phyloP scores from a whole-genome alignment of 2,329 filamentous ascomycete genomes.

The Hypoxylon sp. region DNA sequence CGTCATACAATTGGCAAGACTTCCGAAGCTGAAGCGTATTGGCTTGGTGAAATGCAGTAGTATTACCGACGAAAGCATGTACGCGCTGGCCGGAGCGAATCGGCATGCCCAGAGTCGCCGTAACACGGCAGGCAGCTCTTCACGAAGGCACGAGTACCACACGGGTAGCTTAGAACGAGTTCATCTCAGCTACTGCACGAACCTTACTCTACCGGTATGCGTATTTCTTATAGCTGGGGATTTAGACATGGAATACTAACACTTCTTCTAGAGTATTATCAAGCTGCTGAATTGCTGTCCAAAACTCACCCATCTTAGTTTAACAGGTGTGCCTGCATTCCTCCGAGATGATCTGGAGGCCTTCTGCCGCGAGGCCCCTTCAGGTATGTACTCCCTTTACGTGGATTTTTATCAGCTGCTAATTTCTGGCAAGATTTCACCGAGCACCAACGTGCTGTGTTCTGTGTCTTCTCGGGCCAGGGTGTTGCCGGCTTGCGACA shows the following conservation, averaged over 20 bases:
- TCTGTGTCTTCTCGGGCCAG: slow-evolving; percentile 94
- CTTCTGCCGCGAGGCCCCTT: slow-evolving; percentile 88
- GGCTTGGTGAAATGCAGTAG: slow-evolving; percentile 92
- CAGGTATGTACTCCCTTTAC: slow-evolving; percentile 62
- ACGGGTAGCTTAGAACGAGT: slow-evolving; percentile 85
- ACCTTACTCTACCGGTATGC: slow-evolving; percentile 80
- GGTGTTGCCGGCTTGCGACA: slow-evolving; percentile 83
- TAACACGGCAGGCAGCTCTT: slow-evolving; percentile 60
- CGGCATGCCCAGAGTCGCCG: slow-evolving; percentile 63
- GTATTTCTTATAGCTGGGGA: background rate
- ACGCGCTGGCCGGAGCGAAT: slow-evolving; percentile 81
- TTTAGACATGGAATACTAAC: slow-evolving; percentile 49
- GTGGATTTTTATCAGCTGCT: slow-evolving; percentile 36
- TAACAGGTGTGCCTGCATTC: slow-evolving; percentile 94
- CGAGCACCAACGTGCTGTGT: slow-evolving; percentile 92
- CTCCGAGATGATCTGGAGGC: slow-evolving; percentile 83
- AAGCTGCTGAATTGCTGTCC: slow-evolving; percentile 90
- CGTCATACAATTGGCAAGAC: slow-evolving; percentile 81
- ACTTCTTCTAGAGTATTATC: slow-evolving; percentile 80
- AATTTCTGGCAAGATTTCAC: slow-evolving; percentile 79
- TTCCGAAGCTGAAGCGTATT: slow-evolving; percentile 94
- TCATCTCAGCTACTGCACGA: slow-evolving; percentile 94
- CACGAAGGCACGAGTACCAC: slow-evolving; percentile 63
- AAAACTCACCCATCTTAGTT: slow-evolving; percentile 89
- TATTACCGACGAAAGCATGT: slow-evolving; percentile 91